Percentiles rank a stretch among this genome's conserved stretches.
phyloP scores from a whole-genome alignment of 73 alveolate species.

The Paramecium sonneborni region DNA sequence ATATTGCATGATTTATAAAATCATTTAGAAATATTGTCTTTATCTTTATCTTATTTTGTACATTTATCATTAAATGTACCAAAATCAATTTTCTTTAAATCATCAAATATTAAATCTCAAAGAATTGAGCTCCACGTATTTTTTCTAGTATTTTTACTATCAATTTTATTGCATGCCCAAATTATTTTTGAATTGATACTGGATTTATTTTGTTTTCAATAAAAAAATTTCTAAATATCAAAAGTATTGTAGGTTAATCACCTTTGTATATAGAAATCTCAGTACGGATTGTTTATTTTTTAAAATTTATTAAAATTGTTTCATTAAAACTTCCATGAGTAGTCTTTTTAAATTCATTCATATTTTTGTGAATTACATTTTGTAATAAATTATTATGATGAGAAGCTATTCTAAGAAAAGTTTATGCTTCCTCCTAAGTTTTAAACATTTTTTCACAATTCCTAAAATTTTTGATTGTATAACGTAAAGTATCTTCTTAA shows the following conservation, averaged over 20 bases:
- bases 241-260: background rate
- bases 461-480: background rate
- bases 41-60: background rate
- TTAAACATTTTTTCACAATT: background rate
- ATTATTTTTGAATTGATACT: background rate
- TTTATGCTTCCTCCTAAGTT: background rate
- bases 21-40: background rate
- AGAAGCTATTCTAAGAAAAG: background rate
- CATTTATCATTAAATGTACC: background rate
- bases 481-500: background rate
- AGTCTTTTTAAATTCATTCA: background rate
- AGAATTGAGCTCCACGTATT: background rate
- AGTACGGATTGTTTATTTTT: background rate
- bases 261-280: slow-evolving; percentile 1
- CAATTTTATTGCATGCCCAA: background rate
- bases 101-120: background rate
- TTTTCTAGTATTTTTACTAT: background rate
- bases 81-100: background rate
- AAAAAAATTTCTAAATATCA: slow-evolving; percentile 5
- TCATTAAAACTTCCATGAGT: background rate
- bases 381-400: background rate
- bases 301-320: background rate
- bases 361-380: background rate
- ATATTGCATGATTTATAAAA: background rate
- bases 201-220: background rate